Base-by-base conservation (phyloP, 495 filamentous ascomycete species). In the Cenococcum geophilum region DNA sequence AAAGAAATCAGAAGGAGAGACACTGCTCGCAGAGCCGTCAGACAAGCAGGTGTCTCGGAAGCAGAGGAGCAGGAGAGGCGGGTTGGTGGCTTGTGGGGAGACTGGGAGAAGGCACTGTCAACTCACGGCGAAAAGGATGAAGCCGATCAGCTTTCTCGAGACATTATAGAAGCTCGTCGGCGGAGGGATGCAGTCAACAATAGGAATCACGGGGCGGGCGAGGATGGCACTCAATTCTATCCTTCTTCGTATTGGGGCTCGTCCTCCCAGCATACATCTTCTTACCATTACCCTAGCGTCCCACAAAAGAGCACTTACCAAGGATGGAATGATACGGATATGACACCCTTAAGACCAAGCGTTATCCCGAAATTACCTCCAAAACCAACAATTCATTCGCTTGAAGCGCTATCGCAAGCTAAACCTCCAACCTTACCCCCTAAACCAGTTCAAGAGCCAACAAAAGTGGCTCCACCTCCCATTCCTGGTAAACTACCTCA, bases 1-100 rank as follows among this genome's bases (percentile, higher is more conserved):
- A 84, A 79, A 20, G 89, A 95, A 72, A 83, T 92, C 48, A 78
- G 73, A 51, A 82, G 89, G 52, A 78, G 91, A 62, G 84, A 86
- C 57, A 80, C 80, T 8, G 77, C 79, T 12, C 76, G 81, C 53
- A 78, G 76, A 57, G 78, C 81, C 5, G 80, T 78, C 11, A 76
- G 83, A 8, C 75, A 80, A 64, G 76, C 81, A 10, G 81, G 82
- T 2, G 70, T 82, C 10, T 74, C 76, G 0, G 76, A 76, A 16
- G 81, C 82, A 16, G 83, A 68, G 34, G 66, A 68, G 55, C 66
- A 62, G 10, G 66, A 65, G 43, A 45, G 66, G 21, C 43, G 66
- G 21, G 45, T 40, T 35, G 66, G 48, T 9, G 62, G 86, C 0
- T 71, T 84, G 25, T 89, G 85, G 85, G 82, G 81, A 16, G 78